phyloP scores from a whole-genome alignment of 345 rosid genomes.

The Populus davidiana region DNA sequence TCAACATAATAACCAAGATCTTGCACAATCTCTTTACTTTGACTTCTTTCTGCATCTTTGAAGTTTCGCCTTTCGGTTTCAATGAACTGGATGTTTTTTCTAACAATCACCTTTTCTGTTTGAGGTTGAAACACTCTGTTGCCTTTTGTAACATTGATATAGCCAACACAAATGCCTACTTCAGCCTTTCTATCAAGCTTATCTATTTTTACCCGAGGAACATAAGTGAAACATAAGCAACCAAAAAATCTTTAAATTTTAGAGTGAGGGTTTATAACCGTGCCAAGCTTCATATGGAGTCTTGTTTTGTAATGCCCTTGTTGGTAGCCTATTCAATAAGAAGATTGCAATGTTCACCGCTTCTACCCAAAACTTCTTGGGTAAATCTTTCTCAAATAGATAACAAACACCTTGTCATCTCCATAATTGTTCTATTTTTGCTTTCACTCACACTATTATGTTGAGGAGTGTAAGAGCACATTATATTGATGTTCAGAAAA shows the following conservation, averaged over 20 bases:
- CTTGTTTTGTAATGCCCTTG: neutral
- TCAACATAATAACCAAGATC: neutral
- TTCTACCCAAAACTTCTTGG: neutral
- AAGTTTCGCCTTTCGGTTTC: neutral
- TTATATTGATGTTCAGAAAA: no score
- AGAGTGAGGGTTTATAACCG: neutral
- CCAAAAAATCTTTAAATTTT: neutral
- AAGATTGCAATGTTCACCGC: no score
- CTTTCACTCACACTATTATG: no score
- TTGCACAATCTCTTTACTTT: no score
- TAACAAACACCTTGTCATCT: no score
- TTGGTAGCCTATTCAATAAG: neutral
- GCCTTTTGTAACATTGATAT: neutral
- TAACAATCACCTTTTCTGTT: neutral
- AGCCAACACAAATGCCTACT: neutral
- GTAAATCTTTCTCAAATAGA: no score
- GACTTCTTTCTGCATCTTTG: neutral
- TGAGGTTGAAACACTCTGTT: neutral
- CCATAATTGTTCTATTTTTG: no score
- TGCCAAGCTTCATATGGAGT: neutral
- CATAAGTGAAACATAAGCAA: neutral
- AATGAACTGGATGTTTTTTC: neutral
- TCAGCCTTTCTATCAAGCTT: neutral
- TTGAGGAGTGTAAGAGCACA: no score
- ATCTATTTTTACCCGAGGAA: neutral